Conservation (phyloP, 2,329 filamentous ascomycete species). For the Colletotrichum sp. region DNA sequence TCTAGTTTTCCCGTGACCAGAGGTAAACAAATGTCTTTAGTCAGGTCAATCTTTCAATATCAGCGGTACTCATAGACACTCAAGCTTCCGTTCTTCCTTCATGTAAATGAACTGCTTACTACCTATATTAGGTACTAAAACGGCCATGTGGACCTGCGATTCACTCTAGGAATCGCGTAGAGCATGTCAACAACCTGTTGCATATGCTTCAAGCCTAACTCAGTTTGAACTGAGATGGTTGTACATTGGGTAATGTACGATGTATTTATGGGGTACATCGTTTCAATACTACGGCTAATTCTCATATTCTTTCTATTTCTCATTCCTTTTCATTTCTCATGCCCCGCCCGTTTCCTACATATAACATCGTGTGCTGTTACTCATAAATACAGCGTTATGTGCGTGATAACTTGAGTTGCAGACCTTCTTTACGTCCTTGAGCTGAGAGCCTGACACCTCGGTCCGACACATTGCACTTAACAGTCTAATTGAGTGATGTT, state of each 20-base stretch:
- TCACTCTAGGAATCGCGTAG: neutral
- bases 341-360: neutral
- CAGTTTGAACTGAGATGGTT: neutral
- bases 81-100: neutral
- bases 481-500: neutral
- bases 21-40: neutral
- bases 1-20: neutral
- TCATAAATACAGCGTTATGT: neutral
- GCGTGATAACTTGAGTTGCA: neutral
- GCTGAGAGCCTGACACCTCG: neutral
- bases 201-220: neutral
- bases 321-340: too few relatives aligned
- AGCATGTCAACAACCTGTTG: neutral
- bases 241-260: neutral
- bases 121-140: neutral
- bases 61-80: neutral
- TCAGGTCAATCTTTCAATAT: neutral
- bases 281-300: neutral
- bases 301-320: neutral
- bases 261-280: neutral
- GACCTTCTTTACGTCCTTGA: neutral
- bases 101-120: neutral
- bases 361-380: neutral
- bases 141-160: neutral
- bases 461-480: neutral